Evolutionary conservation across 129 eudicot species (phyloP).

Genomic region (Rutidosis leptorrhynchoides): DNA sequence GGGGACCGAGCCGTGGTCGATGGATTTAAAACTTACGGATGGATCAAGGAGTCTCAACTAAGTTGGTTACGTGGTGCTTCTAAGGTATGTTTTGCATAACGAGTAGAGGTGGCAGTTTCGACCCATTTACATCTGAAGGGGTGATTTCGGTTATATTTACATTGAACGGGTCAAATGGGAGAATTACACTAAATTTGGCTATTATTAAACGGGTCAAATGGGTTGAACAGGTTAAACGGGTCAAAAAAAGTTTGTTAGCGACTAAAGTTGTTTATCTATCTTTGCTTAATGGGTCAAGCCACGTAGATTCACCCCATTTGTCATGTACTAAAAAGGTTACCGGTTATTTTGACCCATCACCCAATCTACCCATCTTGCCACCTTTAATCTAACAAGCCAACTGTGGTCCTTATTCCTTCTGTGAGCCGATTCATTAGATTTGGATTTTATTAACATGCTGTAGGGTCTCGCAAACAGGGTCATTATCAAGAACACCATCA

Average conservation of each 20-base stretch:
- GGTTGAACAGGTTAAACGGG: not conserved
- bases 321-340: too few species aligned
- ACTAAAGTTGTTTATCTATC: too few species aligned
- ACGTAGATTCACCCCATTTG: too few species aligned
- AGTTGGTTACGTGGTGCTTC: slow-evolving; percentile 71
- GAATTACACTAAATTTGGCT: not conserved
- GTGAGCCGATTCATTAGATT: slow-evolving; percentile 31
- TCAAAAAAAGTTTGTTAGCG: too few species aligned
- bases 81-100: slow-evolving; percentile 37
- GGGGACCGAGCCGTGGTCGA: slow-evolving; percentile 81
- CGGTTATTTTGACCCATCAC: too few species aligned
- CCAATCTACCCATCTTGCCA: not conserved
- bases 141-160: not conserved
- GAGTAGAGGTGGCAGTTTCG: not conserved
- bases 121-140: not conserved
- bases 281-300: too few species aligned
- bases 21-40: slow-evolving; percentile 77
- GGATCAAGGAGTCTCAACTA: slow-evolving; percentile 96
- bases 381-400: not conserved
- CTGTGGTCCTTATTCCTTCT: not conserved
- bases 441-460: slow-evolving; percentile 64
- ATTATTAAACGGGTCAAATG: slow-evolving; percentile 1
- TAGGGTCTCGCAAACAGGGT: slow-evolving; percentile 80
- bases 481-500: slow-evolving; percentile 29
- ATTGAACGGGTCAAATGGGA: not conserved